Base-by-base conservation (phyloP, 2,329 filamentous ascomycete species). In the Colletotrichum siamense region DNA sequence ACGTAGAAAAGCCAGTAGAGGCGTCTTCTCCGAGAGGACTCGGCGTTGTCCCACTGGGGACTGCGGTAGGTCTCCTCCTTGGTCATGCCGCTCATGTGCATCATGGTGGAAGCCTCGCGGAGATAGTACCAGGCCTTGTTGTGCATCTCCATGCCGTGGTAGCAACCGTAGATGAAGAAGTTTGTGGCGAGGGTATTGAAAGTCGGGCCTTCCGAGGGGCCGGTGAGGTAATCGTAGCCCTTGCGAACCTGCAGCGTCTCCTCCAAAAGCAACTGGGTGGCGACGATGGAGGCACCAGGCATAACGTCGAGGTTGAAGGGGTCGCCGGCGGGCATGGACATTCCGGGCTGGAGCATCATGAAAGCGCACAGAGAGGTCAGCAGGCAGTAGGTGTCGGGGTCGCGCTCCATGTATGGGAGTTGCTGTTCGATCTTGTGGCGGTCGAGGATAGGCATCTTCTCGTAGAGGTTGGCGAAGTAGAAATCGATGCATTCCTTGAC, bases 121-220 rank as follows among this genome's bases (percentile, higher is more conserved):
- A 96, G 87, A 82, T 95, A 92, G 81, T 93, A 96, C 94, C 95
- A 96, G 2, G 94, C 94, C 82, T 93, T 92, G 77, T 94, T 92
- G 82, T 96, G 94, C 82, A 93, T 88, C 77, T 95, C 94, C 63
- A 95, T 86, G 49, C 92, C 93, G 77, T 94, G 93, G 82, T 94
- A 92, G 74, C 93, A 93, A 49, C 91, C 93, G 80, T 95, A 96
- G 30, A 96, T 83, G 82, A 96, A 96, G 84, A 95, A 95, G 70
- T 93, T 95, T n/a, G 94, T 95, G 75, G 93, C 91, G 15, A 95
- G 83, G 61, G 87, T 90, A 79, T 92, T 91, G 75, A 90, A 83
- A 10, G 87, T 91, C 44, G 44, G 44, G 44, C 44, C 44, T 22
- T 52, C 44, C 2, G 44, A 52, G 4, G 44, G 10, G 16, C 85